Base-by-base conservation (phyloP, 768 basidiomycete genomes). In the Leucosporidium creatinivorum region DNA sequence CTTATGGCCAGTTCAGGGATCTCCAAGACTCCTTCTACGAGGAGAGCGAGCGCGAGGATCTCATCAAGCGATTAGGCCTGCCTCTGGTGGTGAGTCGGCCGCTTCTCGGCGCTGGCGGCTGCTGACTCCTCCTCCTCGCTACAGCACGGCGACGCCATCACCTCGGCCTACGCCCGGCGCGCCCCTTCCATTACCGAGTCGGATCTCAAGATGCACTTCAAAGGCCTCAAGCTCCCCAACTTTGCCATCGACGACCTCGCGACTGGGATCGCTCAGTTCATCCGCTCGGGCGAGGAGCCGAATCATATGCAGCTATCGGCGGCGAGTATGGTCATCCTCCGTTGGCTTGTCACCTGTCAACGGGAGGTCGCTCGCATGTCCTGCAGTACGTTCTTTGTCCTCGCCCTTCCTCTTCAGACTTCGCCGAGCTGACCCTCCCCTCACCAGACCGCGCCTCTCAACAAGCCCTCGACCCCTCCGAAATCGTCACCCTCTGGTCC, bases 81-180 rank as follows among this genome's bases (percentile, higher is more conserved):
- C 62, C 67, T 0, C 26, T 68, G 3, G 44, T 68, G 12, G 66
- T 62, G 10, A 33, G 61, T 12, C 21, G 7, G 26, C 31, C 30
- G 50, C 50, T 50, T 10, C 21, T n/a, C 31, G 19, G 26, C 47
- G 15, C 12, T 8, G 12, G 48, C 26, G 28, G 13, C 36, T 13
- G 19, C 54, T 13, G 8, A 28, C 4, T 1, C 17, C n/a, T 36
- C 26, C 30, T 21, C 30, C 4, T 13, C 30, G 33, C 31, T 4
- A 13, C 56, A 67, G 66, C 28, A 28, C 17, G 49, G 51, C 51
- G 67, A 68, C 51, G 57, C 67, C 19, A 39, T 60, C 13, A 68
- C 62, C 31, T 47, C 62, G 1, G 61, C 67, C 18, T 55, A 59
- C 51, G 58, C 62, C 0, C 58, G 62, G 39, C 63, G 63, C 21